Conservation (phyloP, 1,284 basidiomycete species). For the Apiotrichum mycotoxinovorans region DNA sequence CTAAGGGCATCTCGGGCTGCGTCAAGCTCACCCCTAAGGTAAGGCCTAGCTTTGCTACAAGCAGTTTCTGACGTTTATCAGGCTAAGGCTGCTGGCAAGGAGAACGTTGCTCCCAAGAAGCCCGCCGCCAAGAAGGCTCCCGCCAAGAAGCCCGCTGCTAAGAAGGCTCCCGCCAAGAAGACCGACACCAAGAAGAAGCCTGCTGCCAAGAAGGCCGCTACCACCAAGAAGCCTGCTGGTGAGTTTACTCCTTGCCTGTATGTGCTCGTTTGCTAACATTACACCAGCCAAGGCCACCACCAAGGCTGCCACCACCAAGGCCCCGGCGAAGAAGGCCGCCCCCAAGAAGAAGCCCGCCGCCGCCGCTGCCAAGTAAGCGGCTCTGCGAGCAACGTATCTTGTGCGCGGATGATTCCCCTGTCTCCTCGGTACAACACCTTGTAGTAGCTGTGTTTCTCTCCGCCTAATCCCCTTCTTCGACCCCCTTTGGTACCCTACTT, state of each 20-base stretch:
- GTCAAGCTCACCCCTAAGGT: constrained; percentile 68
- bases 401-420: background rate
- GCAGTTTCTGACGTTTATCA: no score
- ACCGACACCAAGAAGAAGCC: constrained; percentile 37
- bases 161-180: constrained; percentile 34
- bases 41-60: no score
- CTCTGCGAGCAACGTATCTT: background rate
- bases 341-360: constrained; percentile 23
- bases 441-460: background rate
- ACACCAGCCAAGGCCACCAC: background rate
- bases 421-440: background rate
- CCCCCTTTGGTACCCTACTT: background rate
- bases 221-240: constrained; percentile 52
- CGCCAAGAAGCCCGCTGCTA: constrained; percentile 42
- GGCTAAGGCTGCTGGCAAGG: constrained; percentile 54
- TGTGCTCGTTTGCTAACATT: background rate
- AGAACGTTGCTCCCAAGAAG: constrained; percentile 51
- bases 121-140: constrained; percentile 25
- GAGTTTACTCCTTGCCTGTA: constrained; percentile 36
- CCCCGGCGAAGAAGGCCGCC: constrained; percentile 30
- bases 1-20: constrained; percentile 77
- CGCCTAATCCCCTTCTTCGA: background rate
- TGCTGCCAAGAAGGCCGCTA: constrained; percentile 13
- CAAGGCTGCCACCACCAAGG: constrained; percentile 50
- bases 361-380: constrained; percentile 7